Evolutionary conservation across 441 rosid species (phyloP), one percentile per base, ranked within the genome.

Genomic region (Gossypium laxum): DNA sequence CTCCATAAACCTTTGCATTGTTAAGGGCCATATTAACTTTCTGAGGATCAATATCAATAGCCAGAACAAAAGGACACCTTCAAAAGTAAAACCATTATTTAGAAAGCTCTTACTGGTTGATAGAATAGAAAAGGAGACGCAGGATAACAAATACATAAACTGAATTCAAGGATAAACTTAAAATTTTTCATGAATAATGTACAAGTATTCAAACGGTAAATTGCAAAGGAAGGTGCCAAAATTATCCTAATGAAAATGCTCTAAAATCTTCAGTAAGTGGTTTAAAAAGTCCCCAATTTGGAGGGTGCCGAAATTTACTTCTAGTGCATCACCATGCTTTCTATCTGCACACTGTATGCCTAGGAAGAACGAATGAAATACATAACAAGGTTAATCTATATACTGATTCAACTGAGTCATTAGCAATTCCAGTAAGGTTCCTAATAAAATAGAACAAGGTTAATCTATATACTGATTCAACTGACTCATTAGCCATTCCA

Each of bases 1-100:
- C 86, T 75, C 81, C 88, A 68, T 85, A 85, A 22, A 85, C 73
- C 74, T 48, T 77, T 56, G 86, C 82, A 73, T 85, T 85, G 68
- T 82, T 78, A 19, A 62, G 41, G 1, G 81, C 86, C 65, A 81
- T 11, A 32, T 68, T 68, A 51, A 85, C 73, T 45, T 79, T 85
- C 51, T 75, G 73, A 7, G 85, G 86, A 76, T 85, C 86, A 78
- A 82, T 76, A 58, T 85, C 86, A 0, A 85, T 72, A 57, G 86
- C 88, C 71, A 82, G 60, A 63, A 85, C 88, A 59, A 69, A 76
- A 67, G 72, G 71, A 72, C 83, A 78, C 72, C 86, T 81, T 30
- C 32, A 18, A 38, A 62, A 58, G 38, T 4, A 75, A 67, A 11
- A 24, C 1, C 11, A 4, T 21, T 5, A 0, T 21, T 51, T 48